Percentiles rank a stretch among this genome's conserved stretches.
Conservation (phyloP, 2,329 filamentous ascomycete species). For the Gremmenia infestans region DNA sequence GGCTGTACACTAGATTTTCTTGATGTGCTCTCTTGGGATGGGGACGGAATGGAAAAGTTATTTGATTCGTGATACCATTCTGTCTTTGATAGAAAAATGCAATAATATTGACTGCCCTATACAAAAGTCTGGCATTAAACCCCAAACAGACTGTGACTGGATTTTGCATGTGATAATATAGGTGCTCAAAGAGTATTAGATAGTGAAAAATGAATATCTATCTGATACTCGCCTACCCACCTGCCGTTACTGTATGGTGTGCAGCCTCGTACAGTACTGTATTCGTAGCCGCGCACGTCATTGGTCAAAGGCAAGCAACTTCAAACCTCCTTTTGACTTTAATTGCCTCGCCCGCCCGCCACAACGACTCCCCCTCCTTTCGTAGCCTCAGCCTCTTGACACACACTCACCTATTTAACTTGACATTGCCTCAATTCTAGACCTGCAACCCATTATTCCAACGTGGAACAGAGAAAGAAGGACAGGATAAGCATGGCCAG, state of each 20-base stretch:
- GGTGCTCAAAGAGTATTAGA: neutral
- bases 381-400: neutral
- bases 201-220: too few relatives aligned
- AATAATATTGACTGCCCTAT: conserved; percentile 3
- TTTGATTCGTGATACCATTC: conserved; percentile 24
- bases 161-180: neutral
- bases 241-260: too few relatives aligned
- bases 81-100: conserved; percentile 16
- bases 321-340: conserved; percentile 10
- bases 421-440: neutral
- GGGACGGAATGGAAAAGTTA: conserved; percentile 32
- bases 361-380: neutral
- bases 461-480: neutral
- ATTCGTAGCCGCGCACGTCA: conserved; percentile 12
- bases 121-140: neutral
- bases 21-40: conserved; percentile 30
- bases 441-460: neutral
- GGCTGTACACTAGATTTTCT: conserved; percentile 34
- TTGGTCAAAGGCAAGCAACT: conserved; percentile 10
- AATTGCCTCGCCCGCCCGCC: neutral
- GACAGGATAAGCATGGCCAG: conserved; percentile 43
- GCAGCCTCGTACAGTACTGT: too few relatives aligned
- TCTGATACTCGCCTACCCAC: too few relatives aligned
- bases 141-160: neutral
- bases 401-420: neutral